A percentile compares a stretch with the other conserved stretches of the same genome.
phyloP scores from a whole-genome alignment of 2,329 filamentous ascomycete genomes.

The Emmonsiellopsis sp. region DNA sequence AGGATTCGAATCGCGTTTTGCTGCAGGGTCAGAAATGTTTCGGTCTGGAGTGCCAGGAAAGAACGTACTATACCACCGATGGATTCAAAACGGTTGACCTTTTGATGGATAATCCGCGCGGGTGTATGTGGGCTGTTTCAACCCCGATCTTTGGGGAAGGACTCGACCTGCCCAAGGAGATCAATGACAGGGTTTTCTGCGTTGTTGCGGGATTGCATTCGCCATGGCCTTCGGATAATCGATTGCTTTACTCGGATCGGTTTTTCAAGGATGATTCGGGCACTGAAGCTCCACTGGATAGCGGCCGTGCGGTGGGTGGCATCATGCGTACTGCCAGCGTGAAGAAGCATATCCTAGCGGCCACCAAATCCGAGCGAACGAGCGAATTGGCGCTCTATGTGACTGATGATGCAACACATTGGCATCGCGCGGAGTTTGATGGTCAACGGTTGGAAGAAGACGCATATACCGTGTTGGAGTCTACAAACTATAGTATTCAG shows the following conservation, averaged over 20 bases:
- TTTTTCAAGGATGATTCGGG: constrained; percentile 56
- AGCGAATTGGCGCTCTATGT: constrained; percentile 89
- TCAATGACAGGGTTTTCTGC: constrained; percentile 67
- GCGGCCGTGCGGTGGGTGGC: constrained; percentile 63
- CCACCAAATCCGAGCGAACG: constrained; percentile 67
- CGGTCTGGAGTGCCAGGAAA: constrained; percentile 53
- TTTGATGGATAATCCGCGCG: constrained; percentile 58
- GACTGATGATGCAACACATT: constrained; percentile 69
- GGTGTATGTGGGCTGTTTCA: constrained; percentile 82
- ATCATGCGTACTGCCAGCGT: constrained; percentile 73
- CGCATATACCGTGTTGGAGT: constrained; percentile 88
- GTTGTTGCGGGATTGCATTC: constrained; percentile 66
- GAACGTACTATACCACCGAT: constrained; percentile 67
- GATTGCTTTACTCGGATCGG: constrained; percentile 70
- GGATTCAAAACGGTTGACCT: constrained; percentile 64
- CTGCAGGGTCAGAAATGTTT: constrained; percentile 67
- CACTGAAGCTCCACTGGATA: constrained; percentile 67
- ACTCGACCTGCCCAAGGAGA: constrained; percentile 50
- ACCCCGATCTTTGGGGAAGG: constrained; percentile 53
- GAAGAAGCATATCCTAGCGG: constrained; percentile 78
- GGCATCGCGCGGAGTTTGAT: constrained; percentile 88
- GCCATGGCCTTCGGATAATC: constrained; percentile 61
- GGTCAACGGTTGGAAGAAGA: constrained; percentile 73
- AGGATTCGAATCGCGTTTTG: constrained; percentile 74
- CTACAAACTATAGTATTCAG: constrained; percentile 96